A percentile compares a stretch with the other conserved stretches of the same genome.
Evolutionary conservation across 2,329 filamentous ascomycete species (phyloP).

Genomic region (Exophiala lecanii-corni): DNA sequence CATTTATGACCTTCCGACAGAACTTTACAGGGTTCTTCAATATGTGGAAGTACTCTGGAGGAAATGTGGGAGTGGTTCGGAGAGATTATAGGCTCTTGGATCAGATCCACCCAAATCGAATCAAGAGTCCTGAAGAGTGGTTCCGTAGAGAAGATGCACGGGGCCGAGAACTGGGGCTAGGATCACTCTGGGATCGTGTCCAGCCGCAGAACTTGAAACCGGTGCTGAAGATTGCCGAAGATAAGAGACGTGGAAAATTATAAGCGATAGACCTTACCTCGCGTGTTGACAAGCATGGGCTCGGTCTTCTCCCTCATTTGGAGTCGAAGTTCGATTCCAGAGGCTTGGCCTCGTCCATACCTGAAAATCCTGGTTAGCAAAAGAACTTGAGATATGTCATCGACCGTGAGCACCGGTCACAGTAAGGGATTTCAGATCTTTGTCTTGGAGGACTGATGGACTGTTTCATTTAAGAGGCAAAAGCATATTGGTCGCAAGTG

Average conservation of each 20-base stretch:
- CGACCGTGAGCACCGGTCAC: no score
- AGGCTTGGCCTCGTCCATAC: no score
- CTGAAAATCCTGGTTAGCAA: no score
- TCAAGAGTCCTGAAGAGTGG: constrained; percentile 48
- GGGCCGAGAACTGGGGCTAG: constrained; percentile 13
- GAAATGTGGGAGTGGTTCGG: constrained; percentile 39
- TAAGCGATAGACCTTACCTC: constrained; percentile 6
- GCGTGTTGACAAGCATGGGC: no score
- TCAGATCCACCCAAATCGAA: constrained; percentile 48
- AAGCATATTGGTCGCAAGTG: no score
- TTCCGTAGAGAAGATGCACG: constrained; percentile 31
- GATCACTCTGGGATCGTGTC: constrained; percentile 23
- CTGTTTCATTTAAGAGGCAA: no score
- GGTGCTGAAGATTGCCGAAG: constrained; percentile 21
- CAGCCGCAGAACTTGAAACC: constrained; percentile 20
- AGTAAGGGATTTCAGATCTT: no score
- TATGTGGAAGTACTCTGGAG: constrained; percentile 40
- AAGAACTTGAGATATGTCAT: no score
- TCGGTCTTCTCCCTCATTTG: no score
- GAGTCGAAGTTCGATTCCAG: no score
- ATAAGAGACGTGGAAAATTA: constrained; percentile 17
- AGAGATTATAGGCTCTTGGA: constrained; percentile 49
- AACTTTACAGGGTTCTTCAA: constrained; percentile 53
- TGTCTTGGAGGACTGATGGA: no score
- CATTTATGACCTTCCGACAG: constrained; percentile 37